Evolutionary conservation across 2,329 filamentous ascomycete genomes (phyloP).

Genomic region (Neospermospora avenae): DNA sequence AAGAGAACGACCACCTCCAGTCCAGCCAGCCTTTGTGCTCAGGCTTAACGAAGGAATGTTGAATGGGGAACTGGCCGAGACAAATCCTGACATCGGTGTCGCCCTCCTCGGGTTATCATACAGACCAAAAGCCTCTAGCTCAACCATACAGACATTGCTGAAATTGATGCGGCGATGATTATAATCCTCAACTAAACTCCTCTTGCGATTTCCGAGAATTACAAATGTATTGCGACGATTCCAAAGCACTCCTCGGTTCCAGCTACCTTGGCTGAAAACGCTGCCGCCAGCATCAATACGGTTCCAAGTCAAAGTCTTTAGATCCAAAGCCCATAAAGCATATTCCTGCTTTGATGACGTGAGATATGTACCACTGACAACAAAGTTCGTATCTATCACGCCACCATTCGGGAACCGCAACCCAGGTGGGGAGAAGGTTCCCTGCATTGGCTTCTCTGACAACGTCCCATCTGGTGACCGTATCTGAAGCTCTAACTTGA

Average conservation of each 20-base stretch:
- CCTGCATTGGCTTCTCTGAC: conserved; percentile 84
- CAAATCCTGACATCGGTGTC: conserved; percentile 75
- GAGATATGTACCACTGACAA: conserved; percentile 94
- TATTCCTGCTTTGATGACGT: conserved; percentile 99
- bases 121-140: conserved; percentile 93
- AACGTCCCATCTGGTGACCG: conserved; percentile 79
- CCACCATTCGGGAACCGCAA: conserved; percentile 94
- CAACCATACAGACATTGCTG: conserved; percentile 92
- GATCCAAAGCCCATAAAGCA: conserved; percentile 89
- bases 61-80: conserved; percentile 74
- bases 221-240: conserved; percentile 92
- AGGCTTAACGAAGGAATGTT: conserved; percentile 46
- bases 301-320: conserved; percentile 86
- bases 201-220: conserved; percentile 87
- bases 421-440: conserved; percentile 82
- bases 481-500: conserved; percentile 92
- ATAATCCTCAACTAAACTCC: conserved; percentile 94
- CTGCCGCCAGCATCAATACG: conserved; percentile 92
- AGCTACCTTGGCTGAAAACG: conserved; percentile 95
- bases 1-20: conserved; percentile 72
- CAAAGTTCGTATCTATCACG: conserved; percentile 92
- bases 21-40: conserved; percentile 54
- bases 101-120: conserved; percentile 90
- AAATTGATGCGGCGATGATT: conserved; percentile 98
- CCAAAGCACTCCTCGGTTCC: conserved; percentile 95